Evolutionary conservation across 768 basidiomycete genomes (phyloP).

Genomic region (Boletales sp.): DNA sequence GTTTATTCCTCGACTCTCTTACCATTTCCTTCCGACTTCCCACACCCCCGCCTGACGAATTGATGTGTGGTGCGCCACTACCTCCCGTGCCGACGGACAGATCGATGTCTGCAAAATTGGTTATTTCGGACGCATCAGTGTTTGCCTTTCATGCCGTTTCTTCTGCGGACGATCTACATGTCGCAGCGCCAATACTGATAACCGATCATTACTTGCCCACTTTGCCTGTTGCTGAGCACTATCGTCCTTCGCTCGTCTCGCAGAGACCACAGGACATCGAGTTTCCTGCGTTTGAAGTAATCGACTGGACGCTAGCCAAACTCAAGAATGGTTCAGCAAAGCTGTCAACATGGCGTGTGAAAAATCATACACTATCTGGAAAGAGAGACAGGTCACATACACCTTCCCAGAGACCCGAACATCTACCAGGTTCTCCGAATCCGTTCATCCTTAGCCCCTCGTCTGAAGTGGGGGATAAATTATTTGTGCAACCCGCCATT

Average conservation of each 20-base stretch:
- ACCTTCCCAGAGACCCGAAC: slow-evolving; percentile 13
- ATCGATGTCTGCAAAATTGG: slow-evolving; percentile 14
- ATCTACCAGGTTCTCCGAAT: slow-evolving; percentile 14
- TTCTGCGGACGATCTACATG: slow-evolving; percentile 16
- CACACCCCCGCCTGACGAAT: slow-evolving; percentile 3
- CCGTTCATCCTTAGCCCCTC: slow-evolving; percentile 18
- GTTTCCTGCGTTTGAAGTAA: slow-evolving; percentile 55
- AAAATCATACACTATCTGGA: slow-evolving; percentile 24
- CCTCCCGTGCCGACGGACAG: neutral
- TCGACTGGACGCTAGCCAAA: slow-evolving; percentile 58
- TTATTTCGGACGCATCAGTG: slow-evolving; percentile 49
- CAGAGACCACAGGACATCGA: slow-evolving; percentile 18
- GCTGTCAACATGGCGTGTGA: slow-evolving; percentile 61
- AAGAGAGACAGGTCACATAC: slow-evolving; percentile 17
- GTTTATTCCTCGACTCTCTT: slow-evolving; percentile 45
- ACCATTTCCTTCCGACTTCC: slow-evolving; percentile 16
- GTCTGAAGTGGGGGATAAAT: slow-evolving; percentile 14
- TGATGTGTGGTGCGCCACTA: slow-evolving; percentile 1
- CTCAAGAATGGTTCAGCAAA: slow-evolving; percentile 44
- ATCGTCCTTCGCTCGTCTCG: slow-evolving; percentile 36
- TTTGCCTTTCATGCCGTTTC: slow-evolving; percentile 44
- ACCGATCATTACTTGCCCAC: slow-evolving; percentile 63
- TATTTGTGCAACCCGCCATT: slow-evolving; percentile 13
- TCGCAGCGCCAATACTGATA: slow-evolving; percentile 66
- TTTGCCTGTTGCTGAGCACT: slow-evolving; percentile 50